A percentile compares a stretch with the other conserved stretches of the same genome.
These are phyloP conservation scores for Fusarium sp. DNA, from an alignment of 2,329 filamentous ascomycete species.

Conservation along the genomic window DNA sequence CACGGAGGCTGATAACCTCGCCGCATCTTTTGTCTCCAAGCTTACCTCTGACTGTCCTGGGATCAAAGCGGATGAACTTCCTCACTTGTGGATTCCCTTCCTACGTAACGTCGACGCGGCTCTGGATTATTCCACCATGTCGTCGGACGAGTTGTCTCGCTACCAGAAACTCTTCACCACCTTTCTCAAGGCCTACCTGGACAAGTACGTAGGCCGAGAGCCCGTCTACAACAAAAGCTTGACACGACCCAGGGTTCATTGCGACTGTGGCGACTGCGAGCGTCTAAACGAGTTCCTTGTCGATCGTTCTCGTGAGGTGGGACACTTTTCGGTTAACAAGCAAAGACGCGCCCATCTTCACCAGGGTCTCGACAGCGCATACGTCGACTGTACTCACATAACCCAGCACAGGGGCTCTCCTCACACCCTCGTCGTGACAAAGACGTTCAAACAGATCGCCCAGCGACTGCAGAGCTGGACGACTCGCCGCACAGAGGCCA, in stretches of 20 bases:
- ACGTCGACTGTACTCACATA: conserved; percentile 37
- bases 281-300: conserved; percentile 45
- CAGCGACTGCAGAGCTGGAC: background rate
- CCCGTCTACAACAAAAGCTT: conserved; percentile 17
- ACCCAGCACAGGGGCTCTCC: conserved; percentile 22
- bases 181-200: conserved; percentile 38
- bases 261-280: conserved; percentile 43
- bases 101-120: conserved; percentile 34
- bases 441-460: conserved; percentile 15
- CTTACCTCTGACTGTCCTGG: conserved; percentile 19
- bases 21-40: conserved; percentile 32
- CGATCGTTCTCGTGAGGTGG: background rate
- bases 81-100: conserved; percentile 48
- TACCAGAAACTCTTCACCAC: conserved; percentile 43
- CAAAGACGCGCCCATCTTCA: conserved; percentile 40
- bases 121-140: conserved; percentile 14
- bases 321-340: conserved; percentile 28
- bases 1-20: conserved; percentile 19
- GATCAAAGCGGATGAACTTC: conserved; percentile 33
- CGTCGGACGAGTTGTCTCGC: conserved; percentile 14
- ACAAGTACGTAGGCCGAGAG: conserved; percentile 34
- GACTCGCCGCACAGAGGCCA: background rate
- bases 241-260: conserved; percentile 18
- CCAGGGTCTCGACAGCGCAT: conserved; percentile 8
- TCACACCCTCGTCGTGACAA: conserved; percentile 42